Evolutionary conservation across 257 asterid genomes (phyloP), one percentile per base, ranked within the genome.

Genomic region (Leptodermis oblonga): DNA sequence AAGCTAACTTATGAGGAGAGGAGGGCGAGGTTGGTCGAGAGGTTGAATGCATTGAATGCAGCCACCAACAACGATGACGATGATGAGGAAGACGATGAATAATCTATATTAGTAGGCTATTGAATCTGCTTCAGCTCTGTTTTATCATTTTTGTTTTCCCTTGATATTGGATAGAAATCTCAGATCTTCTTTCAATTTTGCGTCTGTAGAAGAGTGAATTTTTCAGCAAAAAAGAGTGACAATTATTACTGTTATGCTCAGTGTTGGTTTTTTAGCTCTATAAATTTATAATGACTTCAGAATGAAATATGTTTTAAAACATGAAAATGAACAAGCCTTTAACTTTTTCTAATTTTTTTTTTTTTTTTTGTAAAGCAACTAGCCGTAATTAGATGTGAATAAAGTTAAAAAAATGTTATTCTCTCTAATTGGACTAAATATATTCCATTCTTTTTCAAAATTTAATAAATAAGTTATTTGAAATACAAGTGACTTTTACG

Each of bases 1-100:
- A 90, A 86, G 86, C 73, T 90, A 22, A 90, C 92, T 3, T 87
- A 86, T 15, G 90, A 86, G 64, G 89, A 90, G 79, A 86, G 90
- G 81, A 90, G 75, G 83, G 76, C 75, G 6, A 82, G 70, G 82
- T 69, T 90, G 86, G 75, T 90, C 25, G 89, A 88, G 81, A 82
- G 94, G 86, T 76, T 88, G 66, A 88, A 90, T 74, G 86, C 88
- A 71, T 70, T 88, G 67, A 90, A 86, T 42, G 52, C 87, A 10
- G 97, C 92, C 65, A 84, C 85, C 23, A 85, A 78, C n/a, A 82
- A 77, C 0, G 87, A 79, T 0, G 86, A 80, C 0, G 86, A 81
- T 3, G 89, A 84, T 0, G 84, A 82, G 0, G 85, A 85, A 0
- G 84, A 85, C 4, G 92, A 83, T 64, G 77, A 73, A 22, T 67